Percentiles rank a stretch among this genome's conserved stretches.
Conservation (phyloP, 2,329 filamentous ascomycete species). For the Beauveria pseudobassiana region DNA sequence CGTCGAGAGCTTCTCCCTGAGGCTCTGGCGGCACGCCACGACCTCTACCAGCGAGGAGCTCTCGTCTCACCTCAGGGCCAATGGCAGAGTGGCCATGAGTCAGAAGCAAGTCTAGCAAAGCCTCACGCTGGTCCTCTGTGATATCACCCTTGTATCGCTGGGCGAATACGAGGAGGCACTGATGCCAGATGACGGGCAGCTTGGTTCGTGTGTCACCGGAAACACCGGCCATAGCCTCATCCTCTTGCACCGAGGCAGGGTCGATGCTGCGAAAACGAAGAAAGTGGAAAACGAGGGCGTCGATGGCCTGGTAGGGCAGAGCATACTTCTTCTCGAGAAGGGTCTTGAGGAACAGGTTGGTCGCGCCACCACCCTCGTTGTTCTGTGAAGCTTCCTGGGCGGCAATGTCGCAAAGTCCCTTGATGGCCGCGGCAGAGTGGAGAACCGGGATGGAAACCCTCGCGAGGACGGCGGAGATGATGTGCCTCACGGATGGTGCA, state of each 20-base stretch:
- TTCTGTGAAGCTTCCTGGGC: slow-evolving; percentile 79
- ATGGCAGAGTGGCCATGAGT: slow-evolving; percentile 81
- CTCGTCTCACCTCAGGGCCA: slow-evolving; percentile 82
- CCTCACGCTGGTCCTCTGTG: slow-evolving; percentile 89
- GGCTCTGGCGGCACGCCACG: slow-evolving; percentile 63
- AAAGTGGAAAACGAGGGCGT: slow-evolving; percentile 94
- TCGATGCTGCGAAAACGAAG: slow-evolving; percentile 74
- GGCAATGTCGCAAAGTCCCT: slow-evolving; percentile 88
- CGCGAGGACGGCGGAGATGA: slow-evolving; percentile 78
- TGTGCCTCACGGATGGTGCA: slow-evolving; percentile 88
- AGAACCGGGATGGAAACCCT: slow-evolving; percentile 83
- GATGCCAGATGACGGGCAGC: slow-evolving; percentile 92
- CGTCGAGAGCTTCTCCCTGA: slow-evolving; percentile 50
- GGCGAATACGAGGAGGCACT: slow-evolving; percentile 84
- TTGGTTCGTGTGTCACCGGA: slow-evolving; percentile 49
- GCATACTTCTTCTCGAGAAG: slow-evolving; percentile 97
- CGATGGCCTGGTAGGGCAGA: slow-evolving; percentile 87
- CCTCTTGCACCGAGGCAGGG: slow-evolving; percentile 43
- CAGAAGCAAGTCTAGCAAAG: slow-evolving; percentile 77
- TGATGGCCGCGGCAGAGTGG: slow-evolving; percentile 85
- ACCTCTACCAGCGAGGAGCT: slow-evolving; percentile 80
- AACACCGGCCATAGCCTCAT: slow-evolving; percentile 45
- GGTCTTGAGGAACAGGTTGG: slow-evolving; percentile 90
- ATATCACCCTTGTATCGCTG: slow-evolving; percentile 94
- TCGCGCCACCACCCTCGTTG: slow-evolving; percentile 80